Conservation (phyloP, 257 asterid genomes). For the Ophiorrhiza pumila region DNA sequence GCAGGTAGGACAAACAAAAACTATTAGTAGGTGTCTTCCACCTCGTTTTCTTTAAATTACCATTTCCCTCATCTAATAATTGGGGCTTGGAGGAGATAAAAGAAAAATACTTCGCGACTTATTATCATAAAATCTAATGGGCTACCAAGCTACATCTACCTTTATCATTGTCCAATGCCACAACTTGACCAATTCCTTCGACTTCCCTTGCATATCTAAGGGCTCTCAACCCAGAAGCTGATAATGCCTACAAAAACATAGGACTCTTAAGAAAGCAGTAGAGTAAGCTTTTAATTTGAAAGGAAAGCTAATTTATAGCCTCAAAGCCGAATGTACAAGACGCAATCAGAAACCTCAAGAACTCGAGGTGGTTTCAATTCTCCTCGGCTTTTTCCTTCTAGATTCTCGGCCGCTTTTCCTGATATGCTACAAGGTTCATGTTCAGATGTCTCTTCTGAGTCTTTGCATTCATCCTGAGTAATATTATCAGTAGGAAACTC, state of each 20-base stretch:
- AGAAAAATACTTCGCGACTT: neutral
- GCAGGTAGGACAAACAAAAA: neutral
- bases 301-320: neutral
- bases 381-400: conserved; percentile 41
- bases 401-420: conserved; percentile 33
- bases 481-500: conserved; percentile 28
- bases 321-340: neutral
- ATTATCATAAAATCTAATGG: neutral
- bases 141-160: conserved; percentile 34
- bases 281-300: neutral
- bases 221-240: conserved; percentile 97
- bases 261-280: neutral
- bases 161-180: conserved; percentile 87
- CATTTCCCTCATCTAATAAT: neutral
- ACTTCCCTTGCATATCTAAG: conserved; percentile 92
- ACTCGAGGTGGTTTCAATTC: conserved; percentile 70
- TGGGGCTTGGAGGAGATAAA: neutral
- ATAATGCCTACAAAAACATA: conserved; percentile 61
- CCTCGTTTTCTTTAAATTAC: neutral
- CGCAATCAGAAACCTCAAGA: conserved; percentile 59
- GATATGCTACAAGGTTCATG: conserved; percentile 39
- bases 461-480: conserved; percentile 37
- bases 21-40: neutral
- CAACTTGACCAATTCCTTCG: conserved; percentile 89
- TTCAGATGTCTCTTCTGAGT: conserved; percentile 30